Percentiles rank a stretch among this genome's conserved stretches.
These are phyloP conservation scores for Panaeolus papilionaceus DNA, from an alignment of 768 basidiomycete species.

Conservation along the genomic window DNA sequence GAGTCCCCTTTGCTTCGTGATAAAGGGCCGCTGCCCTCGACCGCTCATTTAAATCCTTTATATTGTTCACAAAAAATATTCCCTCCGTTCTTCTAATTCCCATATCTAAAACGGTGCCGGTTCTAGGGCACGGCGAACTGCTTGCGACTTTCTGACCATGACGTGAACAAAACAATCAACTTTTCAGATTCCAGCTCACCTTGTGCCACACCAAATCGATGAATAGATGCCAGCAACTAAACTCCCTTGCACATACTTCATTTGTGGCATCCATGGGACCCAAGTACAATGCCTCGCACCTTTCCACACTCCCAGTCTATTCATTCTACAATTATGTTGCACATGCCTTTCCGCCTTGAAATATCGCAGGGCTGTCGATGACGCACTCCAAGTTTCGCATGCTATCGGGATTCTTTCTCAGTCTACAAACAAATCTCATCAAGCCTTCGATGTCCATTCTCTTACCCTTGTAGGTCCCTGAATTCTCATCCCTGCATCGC, in stretches of 20 bases:
- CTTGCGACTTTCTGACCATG: not conserved
- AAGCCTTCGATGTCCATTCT: not conserved
- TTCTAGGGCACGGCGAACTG: slow-evolving; percentile 6
- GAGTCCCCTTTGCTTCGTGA: no score
- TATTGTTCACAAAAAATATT: no score
- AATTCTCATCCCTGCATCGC: not conserved
- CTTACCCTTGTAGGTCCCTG: slow-evolving; percentile 1
- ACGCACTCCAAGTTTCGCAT: slow-evolving; percentile 8
- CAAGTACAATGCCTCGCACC: slow-evolving; percentile 1
- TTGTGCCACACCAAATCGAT: not conserved
- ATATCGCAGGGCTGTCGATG: slow-evolving; percentile 3
- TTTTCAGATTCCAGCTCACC: no score
- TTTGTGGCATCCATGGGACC: slow-evolving; percentile 6
- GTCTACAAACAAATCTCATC: not conserved
- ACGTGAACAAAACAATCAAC: no score
- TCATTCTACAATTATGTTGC: not conserved
- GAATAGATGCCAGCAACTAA: not conserved
- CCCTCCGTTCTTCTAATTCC: no score
- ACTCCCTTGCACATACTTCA: not conserved
- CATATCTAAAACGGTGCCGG: not conserved
- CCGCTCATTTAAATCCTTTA: no score
- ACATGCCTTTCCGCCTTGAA: slow-evolving; percentile 7
- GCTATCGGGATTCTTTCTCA: not conserved
- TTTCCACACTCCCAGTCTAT: slow-evolving; percentile 3
- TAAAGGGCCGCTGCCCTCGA: not conserved